Percentiles rank a stretch among this genome's conserved stretches.
phyloP scores from a whole-genome alignment of 495 filamentous ascomycete species.

The Penicillium canescens region DNA sequence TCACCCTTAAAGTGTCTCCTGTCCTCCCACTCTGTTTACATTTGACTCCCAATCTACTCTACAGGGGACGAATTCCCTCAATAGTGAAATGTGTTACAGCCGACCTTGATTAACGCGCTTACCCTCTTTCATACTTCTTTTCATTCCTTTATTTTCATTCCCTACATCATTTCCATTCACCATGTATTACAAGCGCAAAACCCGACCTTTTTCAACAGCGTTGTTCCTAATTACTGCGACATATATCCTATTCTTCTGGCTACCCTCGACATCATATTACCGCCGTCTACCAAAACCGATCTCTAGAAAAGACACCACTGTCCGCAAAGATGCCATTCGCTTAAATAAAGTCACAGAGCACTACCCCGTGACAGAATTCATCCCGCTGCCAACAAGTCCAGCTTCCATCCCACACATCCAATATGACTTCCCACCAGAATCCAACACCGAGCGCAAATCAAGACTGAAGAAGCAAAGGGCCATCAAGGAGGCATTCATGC shows the following conservation, averaged over 20 bases:
- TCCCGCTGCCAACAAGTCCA: constrained; percentile 48
- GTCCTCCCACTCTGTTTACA: not conserved
- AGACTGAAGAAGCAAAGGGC: constrained; percentile 49
- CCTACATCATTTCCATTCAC: constrained; percentile 30
- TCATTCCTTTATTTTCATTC: constrained; percentile 3
- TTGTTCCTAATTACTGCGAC: constrained; percentile 16
- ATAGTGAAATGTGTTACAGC: not conserved
- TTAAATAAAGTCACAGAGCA: constrained; percentile 46
- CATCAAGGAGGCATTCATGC: constrained; percentile 68
- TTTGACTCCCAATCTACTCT: not conserved
- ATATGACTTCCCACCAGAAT: constrained; percentile 51
- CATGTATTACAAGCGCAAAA: constrained; percentile 31
- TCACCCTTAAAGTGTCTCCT: not conserved
- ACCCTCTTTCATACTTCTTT: constrained; percentile 7
- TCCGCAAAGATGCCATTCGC: constrained; percentile 27
- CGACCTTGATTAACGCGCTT: not conserved
- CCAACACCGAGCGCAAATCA: constrained; percentile 27
- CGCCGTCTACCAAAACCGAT: constrained; percentile 10
- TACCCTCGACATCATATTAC: constrained; percentile 28
- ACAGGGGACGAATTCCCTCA: too few relatives aligned
- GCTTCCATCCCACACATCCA: constrained; percentile 52
- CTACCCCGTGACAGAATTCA: constrained; percentile 50
- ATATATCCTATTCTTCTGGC: constrained; percentile 25
- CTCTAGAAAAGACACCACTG: constrained; percentile 5
- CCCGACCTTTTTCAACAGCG: constrained; percentile 18